These are phyloP conservation scores for Shiraia bambusicola DNA, from an alignment of 2,329 filamentous ascomycete species.

Conservation along the genomic window DNA sequence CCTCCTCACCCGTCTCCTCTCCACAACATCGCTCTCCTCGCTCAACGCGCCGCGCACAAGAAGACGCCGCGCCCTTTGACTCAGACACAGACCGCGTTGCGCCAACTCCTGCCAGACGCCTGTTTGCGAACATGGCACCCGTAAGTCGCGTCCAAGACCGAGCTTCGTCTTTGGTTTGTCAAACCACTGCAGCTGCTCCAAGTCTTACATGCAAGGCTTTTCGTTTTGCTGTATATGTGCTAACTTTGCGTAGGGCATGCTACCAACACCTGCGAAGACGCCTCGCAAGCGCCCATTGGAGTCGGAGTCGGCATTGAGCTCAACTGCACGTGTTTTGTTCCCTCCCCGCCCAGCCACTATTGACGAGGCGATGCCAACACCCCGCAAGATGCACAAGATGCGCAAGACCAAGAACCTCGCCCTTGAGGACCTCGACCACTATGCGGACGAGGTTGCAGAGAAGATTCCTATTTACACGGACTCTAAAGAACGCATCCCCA, in stretches of 20 bases:
- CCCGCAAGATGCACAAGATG: slow-evolving; percentile 59
- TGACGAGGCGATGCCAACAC: slow-evolving; percentile 60
- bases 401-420: slow-evolving; percentile 55
- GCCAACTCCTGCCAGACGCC: slow-evolving; percentile 29
- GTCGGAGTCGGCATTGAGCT: slow-evolving; percentile 45
- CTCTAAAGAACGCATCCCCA: slow-evolving; percentile 72
- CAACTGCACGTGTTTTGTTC: slow-evolving; percentile 58
- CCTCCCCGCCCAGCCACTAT: slow-evolving; percentile 64
- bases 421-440: slow-evolving; percentile 45
- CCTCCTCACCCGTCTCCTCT: slow-evolving; percentile 45
- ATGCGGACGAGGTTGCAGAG: slow-evolving; percentile 58
- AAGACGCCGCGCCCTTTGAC: slow-evolving; percentile 23
- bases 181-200: not conserved
- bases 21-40: slow-evolving; percentile 32
- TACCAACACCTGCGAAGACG: slow-evolving; percentile 78
- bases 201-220: too few species aligned
- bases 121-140: slow-evolving; percentile 30
- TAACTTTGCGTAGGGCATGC: slow-evolving; percentile 52
- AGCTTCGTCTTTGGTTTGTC: not conserved
- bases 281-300: slow-evolving; percentile 60
- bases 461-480: slow-evolving; percentile 75
- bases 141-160: slow-evolving; percentile 18
- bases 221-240: not conserved
- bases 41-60: slow-evolving; percentile 33
- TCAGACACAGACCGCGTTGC: slow-evolving; percentile 35